Conservation (phyloP, 352 stramenopile species). For the Phytophthora melonis region DNA sequence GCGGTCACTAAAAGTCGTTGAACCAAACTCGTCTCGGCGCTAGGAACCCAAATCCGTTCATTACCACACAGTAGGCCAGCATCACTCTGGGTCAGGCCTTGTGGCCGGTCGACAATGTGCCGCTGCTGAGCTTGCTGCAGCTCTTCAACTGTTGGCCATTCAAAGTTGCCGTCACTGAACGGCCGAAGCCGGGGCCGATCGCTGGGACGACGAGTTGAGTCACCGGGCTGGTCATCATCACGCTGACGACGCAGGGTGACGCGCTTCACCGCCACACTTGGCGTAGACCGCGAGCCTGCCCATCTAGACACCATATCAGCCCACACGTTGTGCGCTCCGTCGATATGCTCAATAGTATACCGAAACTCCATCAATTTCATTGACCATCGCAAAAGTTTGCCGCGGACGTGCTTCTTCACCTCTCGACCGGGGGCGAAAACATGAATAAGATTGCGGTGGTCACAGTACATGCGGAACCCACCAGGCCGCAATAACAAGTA, state of each 20-base stretch:
- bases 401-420: constrained; percentile 18
- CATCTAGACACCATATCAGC: constrained; percentile 8
- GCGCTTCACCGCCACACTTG: not conserved
- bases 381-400: constrained; percentile 30
- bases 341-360: constrained; percentile 29
- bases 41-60: constrained; percentile 1
- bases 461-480: not conserved
- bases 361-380: constrained; percentile 9
- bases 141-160: constrained; percentile 15
- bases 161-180: constrained; percentile 22
- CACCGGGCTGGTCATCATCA: too few relatives aligned
- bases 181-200: not conserved
- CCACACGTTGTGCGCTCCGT: constrained; percentile 1
- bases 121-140: not conserved
- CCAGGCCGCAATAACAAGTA: constrained; percentile 5
- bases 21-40: not conserved
- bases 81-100: not conserved
- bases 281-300: not conserved
- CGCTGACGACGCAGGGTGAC: not conserved
- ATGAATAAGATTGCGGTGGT: constrained; percentile 24
- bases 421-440: constrained; percentile 19
- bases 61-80: not conserved
- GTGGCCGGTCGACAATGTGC: not conserved
- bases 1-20: not conserved
- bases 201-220: not conserved